Evolutionary conservation across 75 land plant genomes (phyloP), one percentile per base, ranked within the genome.

Genomic region (Azolla pinnata): DNA sequence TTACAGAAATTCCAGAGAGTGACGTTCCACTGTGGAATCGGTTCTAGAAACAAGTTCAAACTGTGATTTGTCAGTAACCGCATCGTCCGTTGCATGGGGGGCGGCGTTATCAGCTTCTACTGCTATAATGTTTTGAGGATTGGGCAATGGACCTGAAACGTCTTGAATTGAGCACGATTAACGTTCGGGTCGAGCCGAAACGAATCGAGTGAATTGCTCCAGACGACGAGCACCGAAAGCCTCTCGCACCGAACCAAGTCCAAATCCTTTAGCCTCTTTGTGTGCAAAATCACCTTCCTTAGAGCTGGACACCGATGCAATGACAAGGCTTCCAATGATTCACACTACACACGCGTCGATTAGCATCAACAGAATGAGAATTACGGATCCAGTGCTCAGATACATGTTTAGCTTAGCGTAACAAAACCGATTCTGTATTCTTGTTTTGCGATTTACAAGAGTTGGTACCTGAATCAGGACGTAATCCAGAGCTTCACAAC

Each of bases 401-500:
- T 38, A 38, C 42, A 38, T 14, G 14, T 38, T 8, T 38, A 14
- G 42, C 14, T 38, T 14, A 14, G 14, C 14, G 42, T 14, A 38
- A 38, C 42, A 38, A 7, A 38, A 38, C 14, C 10, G 14, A 38
- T 38, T 7, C 42, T 38, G 7, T 7, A 38, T 38, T 38, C 14
- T 7, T 38, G 42, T 38, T 14, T 38, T 38, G 42, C 42, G 14
- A 38, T 7, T 7, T 18, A 58, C 5, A 1, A 33, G 33, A 58
- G 12, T 46, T n/a, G n/a, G 18, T 58, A 58, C 60, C 45, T 58
- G 35, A 1, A 58, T 10, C 14, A 58, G 24, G 31, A 58, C 60
- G 21, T 58, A 58, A 14, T 58, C 25, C 18, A 58, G 60, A 10
- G 32, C 28, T 21, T 31, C 60, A 58, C 60, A 58, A 33, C 60